These are phyloP conservation scores for Ramaria rubella DNA, from an alignment of 768 basidiomycete genomes.

Conservation along the genomic window DNA sequence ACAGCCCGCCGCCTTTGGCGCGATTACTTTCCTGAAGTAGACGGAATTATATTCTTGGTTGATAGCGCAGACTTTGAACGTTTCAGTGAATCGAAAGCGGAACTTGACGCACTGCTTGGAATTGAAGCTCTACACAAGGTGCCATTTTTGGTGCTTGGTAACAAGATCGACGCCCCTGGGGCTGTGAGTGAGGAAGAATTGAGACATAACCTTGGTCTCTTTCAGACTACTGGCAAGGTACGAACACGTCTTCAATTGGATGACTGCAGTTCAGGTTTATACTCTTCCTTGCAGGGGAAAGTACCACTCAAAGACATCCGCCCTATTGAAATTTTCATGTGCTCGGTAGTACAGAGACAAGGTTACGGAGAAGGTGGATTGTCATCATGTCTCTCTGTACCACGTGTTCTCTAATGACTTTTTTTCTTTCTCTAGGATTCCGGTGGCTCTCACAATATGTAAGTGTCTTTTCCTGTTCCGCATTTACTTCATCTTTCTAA, in stretches of 20 bases:
- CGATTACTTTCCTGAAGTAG: constrained; percentile 99
- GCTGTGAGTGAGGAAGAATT: constrained; percentile 98
- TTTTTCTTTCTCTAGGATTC: constrained; percentile 50
- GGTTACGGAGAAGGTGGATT: constrained; percentile 90
- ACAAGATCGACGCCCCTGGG: constrained; percentile 99
- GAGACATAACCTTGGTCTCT: constrained; percentile 89
- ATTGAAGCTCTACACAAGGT: constrained; percentile 95
- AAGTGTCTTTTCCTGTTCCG: constrained; percentile 23
- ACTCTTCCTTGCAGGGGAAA: constrained; percentile 64
- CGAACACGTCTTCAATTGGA: constrained; percentile 14
- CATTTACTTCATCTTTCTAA: background rate
- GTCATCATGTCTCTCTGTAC: background rate
- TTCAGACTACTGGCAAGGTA: constrained; percentile 99
- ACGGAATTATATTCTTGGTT: constrained; percentile 97
- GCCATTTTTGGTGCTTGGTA: constrained; percentile 96
- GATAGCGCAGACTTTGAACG: constrained; percentile 97
- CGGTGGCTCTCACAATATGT: constrained; percentile 98
- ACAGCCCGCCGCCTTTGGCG: constrained; percentile 96
- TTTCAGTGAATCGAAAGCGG: constrained; percentile 93
- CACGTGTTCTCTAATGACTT: background rate
- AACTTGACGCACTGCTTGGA: constrained; percentile 90
- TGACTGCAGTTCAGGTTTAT: background rate
- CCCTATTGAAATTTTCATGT: constrained; percentile 99
- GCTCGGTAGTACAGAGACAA: constrained; percentile 97
- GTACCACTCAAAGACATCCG: constrained; percentile 94